These are phyloP conservation scores for Psidium guajava DNA, from an alignment of 345 rosid species.

Conservation along the genomic window DNA sequence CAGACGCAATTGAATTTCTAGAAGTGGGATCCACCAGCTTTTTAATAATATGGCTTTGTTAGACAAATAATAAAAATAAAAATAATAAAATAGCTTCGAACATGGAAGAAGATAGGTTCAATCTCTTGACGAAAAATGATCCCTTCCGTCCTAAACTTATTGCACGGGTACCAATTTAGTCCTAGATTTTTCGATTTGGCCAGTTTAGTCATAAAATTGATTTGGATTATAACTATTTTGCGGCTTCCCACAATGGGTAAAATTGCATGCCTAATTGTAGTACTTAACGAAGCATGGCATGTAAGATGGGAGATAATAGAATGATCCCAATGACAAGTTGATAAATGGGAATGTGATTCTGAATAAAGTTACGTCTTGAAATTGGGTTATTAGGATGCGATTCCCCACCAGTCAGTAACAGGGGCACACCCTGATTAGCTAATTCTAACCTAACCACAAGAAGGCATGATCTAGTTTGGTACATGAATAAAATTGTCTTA, in stretches of 20 bases:
- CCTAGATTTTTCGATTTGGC: too few relatives aligned
- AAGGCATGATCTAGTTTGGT: background rate
- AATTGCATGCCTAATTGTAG: background rate
- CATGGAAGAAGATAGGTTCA: background rate
- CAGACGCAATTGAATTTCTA: background rate
- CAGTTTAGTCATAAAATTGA: too few relatives aligned
- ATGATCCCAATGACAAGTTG: background rate
- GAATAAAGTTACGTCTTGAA: background rate
- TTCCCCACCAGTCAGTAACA: background rate
- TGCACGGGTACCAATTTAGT: too few relatives aligned
- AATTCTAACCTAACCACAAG: background rate
- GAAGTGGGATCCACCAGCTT: constrained; percentile 8
- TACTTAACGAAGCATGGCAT: background rate
- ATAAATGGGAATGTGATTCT: background rate
- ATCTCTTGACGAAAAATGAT: too few relatives aligned
- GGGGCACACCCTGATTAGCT: background rate
- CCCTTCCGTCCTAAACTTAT: too few relatives aligned
- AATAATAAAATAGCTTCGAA: background rate
- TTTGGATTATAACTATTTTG: background rate
- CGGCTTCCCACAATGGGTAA: background rate
- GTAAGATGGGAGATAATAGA: background rate
- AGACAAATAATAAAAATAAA: too few relatives aligned
- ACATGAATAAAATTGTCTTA: background rate
- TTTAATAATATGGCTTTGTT: background rate
- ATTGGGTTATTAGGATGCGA: background rate